Evolutionary conservation across 192 early-diverging fungal species (phyloP), one percentile per base, ranked within the genome.

Genomic region (Entrophospora sp.): DNA sequence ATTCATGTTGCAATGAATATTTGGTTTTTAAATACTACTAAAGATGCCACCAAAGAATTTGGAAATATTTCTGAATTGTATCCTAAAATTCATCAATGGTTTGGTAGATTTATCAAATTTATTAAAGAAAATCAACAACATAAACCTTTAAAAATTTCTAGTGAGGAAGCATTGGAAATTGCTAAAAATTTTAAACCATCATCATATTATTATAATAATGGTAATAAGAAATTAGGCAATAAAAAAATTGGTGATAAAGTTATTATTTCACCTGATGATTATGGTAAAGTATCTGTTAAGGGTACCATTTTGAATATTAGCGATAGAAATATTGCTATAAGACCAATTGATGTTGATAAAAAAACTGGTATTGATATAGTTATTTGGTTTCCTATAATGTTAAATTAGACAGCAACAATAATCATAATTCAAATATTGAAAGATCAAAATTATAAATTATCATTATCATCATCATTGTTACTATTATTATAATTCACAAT

Each of bases 251-350:
- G 74, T 0, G 62, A 72, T n/a, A 18, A 62, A 14, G 68, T 78
- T 22, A 51, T 30, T 0, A 64, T 78, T 18, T 18, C 35, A 27
- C 77, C 77, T 0, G 69, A 77, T 37, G 77, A 78, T 30, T 74
- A 77, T 48, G 77, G 77, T 16, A 77, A 73, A 37, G 45, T 73
- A 27, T 71, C 74, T 48, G 64, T 69, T 5, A 52, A 30, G 22
- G 74, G 74, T 5, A 25, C 24, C 30, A 67, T 75, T 63, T 62
- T 75, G 1, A 64, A 61, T 53, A 61, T 73, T 16, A 42, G 63
- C 0, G 16, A 13, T 13, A 34, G 37, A 4, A 5, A 36, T 9
- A 57, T 73, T 3, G 40, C 13, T 7, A 73, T 73, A 36, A 51
- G 37, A 5, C 72, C 72, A 3, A 62, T 69, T 52, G 12, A 22